Conservation (phyloP, 257 asterid genomes). For the Sherardia arvensis region DNA sequence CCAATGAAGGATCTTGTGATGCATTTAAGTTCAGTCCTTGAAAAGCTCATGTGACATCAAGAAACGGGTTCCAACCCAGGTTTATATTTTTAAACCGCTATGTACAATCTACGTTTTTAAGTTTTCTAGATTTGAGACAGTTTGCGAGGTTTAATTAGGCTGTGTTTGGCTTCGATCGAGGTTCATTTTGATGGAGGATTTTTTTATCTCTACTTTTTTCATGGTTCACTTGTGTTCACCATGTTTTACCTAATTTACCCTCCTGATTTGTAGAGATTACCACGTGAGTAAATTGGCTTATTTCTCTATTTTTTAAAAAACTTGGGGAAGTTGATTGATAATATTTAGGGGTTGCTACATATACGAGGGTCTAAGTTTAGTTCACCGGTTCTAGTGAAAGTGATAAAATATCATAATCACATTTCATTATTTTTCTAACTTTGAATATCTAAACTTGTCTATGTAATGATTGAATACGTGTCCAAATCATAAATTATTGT, state of each 20-base stretch:
- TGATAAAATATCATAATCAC: too few species aligned
- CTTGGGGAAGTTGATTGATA: too few species aligned
- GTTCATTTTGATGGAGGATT: slow-evolving; percentile 31
- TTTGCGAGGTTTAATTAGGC: background rate
- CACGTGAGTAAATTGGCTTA: slow-evolving; percentile 20
- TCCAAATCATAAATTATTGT: too few species aligned
- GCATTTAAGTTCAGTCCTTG: slow-evolving; percentile 23
- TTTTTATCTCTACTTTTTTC: slow-evolving; percentile 12
- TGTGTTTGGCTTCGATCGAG: slow-evolving; percentile 23
- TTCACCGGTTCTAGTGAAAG: too few species aligned
- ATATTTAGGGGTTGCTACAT: too few species aligned
- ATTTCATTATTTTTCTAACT: too few species aligned
- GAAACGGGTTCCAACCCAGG: background rate
- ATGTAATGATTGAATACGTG: too few species aligned
- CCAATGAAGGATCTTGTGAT: slow-evolving; percentile 29
- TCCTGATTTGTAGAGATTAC: slow-evolving; percentile 19
- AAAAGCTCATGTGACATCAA: slow-evolving; percentile 17
- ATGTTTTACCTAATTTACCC: slow-evolving; percentile 19
- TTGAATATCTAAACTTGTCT: too few species aligned
- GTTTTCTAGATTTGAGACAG: slow-evolving; percentile 2
- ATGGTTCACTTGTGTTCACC: slow-evolving; percentile 22
- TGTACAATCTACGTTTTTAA: background rate
- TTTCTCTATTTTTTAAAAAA: background rate
- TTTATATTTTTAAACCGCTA: background rate
- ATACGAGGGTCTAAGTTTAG: too few species aligned